Percentiles rank a stretch among this genome's conserved stretches.
These are phyloP conservation scores for Omphalotus olearius DNA, from an alignment of 1,284 basidiomycete genomes.

Conservation along the genomic window DNA sequence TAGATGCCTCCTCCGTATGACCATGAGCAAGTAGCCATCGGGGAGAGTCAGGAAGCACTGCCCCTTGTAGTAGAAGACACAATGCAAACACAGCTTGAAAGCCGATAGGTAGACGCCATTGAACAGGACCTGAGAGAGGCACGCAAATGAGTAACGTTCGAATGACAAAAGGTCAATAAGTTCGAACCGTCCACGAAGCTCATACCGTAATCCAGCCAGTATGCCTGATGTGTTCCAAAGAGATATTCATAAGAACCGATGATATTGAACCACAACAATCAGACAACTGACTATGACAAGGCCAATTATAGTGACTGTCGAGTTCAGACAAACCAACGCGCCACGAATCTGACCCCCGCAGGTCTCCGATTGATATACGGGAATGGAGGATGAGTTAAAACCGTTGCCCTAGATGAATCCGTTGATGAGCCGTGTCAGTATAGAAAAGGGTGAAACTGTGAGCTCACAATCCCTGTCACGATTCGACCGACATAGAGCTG, in stretches of 20 bases:
- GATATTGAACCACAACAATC: neutral
- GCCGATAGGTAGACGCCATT: constrained; percentile 43
- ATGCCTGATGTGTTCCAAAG: constrained; percentile 23
- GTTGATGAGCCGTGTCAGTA: neutral
- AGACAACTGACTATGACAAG: constrained; percentile 34
- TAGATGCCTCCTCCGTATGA: constrained; percentile 30
- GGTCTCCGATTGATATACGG: constrained; percentile 44
- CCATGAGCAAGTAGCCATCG: constrained; percentile 43
- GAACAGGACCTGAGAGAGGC: constrained; percentile 19
- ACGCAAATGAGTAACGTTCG: neutral
- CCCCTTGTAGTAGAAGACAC: constrained; percentile 32
- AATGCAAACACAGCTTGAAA: constrained; percentile 41
- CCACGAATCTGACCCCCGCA: constrained; percentile 42
- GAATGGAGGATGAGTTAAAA: constrained; percentile 40
- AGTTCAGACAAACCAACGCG: constrained; percentile 41
- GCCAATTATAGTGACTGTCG: constrained; percentile 42
- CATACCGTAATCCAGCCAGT: constrained; percentile 45
- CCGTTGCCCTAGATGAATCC: constrained; percentile 35
- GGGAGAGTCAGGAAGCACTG: constrained; percentile 37
- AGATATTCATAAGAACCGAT: neutral
- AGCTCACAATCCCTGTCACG: constrained; percentile 41
- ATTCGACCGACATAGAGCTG: constrained; percentile 50
- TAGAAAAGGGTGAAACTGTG: neutral
- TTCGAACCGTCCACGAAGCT: constrained; percentile 29
- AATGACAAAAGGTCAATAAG: neutral